Evolutionary conservation across 768 basidiomycete species (phyloP), one percentile per base, ranked within the genome.

Genomic region (Tubosaeta brunneosetosa): DNA sequence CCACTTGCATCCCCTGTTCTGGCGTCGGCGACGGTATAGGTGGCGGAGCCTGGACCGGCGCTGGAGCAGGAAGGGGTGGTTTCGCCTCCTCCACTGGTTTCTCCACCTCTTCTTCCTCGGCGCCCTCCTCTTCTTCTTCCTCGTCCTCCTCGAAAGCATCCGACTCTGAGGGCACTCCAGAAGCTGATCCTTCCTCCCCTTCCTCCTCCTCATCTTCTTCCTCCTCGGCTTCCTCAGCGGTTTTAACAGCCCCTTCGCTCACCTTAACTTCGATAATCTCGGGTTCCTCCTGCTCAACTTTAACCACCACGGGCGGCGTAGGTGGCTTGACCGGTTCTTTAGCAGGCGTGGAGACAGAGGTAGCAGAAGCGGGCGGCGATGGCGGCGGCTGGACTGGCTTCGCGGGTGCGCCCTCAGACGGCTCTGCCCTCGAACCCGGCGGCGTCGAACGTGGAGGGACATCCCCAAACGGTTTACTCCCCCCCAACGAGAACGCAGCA

Each of bases 1-100:
- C 84, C 16, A 75, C 74, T 59, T 88, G 86, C 79, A 92, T 81
- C 10, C 85, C 83, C 49, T 81, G 77, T 53, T 83, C 78, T 55
- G 52, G 74, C 53, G 51, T 69, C 53, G 65, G 58, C 22, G 58
- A 19, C 16, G 53, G 52, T 6, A 55, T 44, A 17, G 64, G 50
- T 11, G 49, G 42, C 1, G 59, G 52, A 9, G 49, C 45, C 22
- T 22, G 22, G 22, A 22, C 22, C 22, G 63, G 50, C 11, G 47
- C 44, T 1, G 59, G 52, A 8, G 49, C 44, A n/a, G 49, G 32
- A 37, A 69, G 60, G 4, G 53, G 50, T 10, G 46, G 69, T 51
- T 74, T 71, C 29, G n/a, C 3, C 33, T 55, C 60, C 6, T 55
- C 60, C 6, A 38, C 58, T 31, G 55, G 49, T 3, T 56, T 59